phyloP scores from a whole-genome alignment of 2,329 filamentous ascomycete species.

The Amauroascus niger region DNA sequence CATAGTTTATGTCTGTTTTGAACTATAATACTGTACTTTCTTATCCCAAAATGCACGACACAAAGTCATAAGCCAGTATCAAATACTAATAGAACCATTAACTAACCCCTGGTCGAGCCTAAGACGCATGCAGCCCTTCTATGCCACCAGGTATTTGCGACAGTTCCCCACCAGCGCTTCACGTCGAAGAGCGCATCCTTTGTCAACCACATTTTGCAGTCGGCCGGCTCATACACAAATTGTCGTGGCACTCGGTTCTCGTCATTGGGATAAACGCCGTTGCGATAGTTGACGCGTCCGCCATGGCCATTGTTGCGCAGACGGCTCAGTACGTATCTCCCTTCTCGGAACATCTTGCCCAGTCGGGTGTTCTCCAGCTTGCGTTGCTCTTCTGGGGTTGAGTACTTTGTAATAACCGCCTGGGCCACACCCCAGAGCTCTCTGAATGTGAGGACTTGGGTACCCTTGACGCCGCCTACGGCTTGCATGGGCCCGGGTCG shows the following conservation, averaged over 20 bases:
- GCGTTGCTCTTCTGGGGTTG: slow-evolving; percentile 5
- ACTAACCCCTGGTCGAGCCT: too few relatives aligned
- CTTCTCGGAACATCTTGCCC: slow-evolving; percentile 10
- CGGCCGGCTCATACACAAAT: slow-evolving; percentile 52
- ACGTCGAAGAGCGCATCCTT: slow-evolving; percentile 44
- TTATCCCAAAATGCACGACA: too few relatives aligned
- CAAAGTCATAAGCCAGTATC: too few relatives aligned
- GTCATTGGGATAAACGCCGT: slow-evolving; percentile 39
- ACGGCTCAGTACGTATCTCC: slow-evolving; percentile 13
- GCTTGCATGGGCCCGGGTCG: slow-evolving; percentile 48
- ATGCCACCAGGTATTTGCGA: slow-evolving; percentile 33
- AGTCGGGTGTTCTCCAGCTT: slow-evolving; percentile 10
- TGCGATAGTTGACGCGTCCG: slow-evolving; percentile 38
- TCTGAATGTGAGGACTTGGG: slow-evolving; percentile 23
- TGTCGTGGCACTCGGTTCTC: slow-evolving; percentile 43
- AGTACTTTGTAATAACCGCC: neutral
- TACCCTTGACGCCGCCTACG: slow-evolving; percentile 55
- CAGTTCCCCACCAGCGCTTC: slow-evolving; percentile 44
- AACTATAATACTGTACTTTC: too few relatives aligned
- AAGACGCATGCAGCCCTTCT: slow-evolving; percentile 28
- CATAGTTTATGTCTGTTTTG: too few relatives aligned
- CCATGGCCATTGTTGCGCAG: slow-evolving; percentile 13
- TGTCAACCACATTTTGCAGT: slow-evolving; percentile 54
- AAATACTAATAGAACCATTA: too few relatives aligned
- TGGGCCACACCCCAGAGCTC: slow-evolving; percentile 21